Evolutionary conservation across 2,329 filamentous ascomycete species (phyloP).

Genomic region (Zalaria sp.): DNA sequence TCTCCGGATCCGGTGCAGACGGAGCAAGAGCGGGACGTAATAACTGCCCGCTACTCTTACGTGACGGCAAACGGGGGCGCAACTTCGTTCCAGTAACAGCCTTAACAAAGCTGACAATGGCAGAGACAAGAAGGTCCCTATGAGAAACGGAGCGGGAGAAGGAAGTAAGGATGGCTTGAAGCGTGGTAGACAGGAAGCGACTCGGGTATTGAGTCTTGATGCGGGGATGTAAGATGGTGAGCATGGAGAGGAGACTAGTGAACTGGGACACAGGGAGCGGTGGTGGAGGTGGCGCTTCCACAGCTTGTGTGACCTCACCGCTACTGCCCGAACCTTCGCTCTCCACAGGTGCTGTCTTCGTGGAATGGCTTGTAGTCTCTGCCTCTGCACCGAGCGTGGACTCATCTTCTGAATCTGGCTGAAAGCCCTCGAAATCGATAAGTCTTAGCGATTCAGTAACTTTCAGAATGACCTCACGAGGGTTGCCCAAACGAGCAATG

Average conservation of each 20-base stretch:
- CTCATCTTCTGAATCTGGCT: slow-evolving; percentile 45
- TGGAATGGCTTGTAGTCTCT: slow-evolving; percentile 12
- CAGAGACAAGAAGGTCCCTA: slow-evolving; percentile 50
- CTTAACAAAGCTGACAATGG: slow-evolving; percentile 57
- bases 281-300: slow-evolving; percentile 16
- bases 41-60: slow-evolving; percentile 32
- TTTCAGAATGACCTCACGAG: slow-evolving; percentile 68
- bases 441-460: slow-evolving; percentile 58
- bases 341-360: slow-evolving; percentile 10
- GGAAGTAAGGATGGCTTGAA: slow-evolving; percentile 55
- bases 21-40: slow-evolving; percentile 10
- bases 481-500: slow-evolving; percentile 64
- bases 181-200: slow-evolving; percentile 62
- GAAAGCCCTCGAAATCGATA: slow-evolving; percentile 33
- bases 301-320: slow-evolving; percentile 12
- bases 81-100: slow-evolving; percentile 49
- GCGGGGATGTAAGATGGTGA: slow-evolving; percentile 57
- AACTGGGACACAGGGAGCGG: slow-evolving; percentile 42
- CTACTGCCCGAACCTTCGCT: slow-evolving; percentile 4
- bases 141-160: slow-evolving; percentile 46
- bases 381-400: slow-evolving; percentile 11
- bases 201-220: slow-evolving; percentile 68
- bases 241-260: slow-evolving; percentile 54
- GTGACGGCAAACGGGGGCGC: slow-evolving; percentile 47
- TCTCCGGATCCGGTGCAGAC: slow-evolving; percentile 43